These are phyloP conservation scores for Ganoderma meredithae DNA, from an alignment of 1,284 basidiomycete species.

Conservation along the genomic window DNA sequence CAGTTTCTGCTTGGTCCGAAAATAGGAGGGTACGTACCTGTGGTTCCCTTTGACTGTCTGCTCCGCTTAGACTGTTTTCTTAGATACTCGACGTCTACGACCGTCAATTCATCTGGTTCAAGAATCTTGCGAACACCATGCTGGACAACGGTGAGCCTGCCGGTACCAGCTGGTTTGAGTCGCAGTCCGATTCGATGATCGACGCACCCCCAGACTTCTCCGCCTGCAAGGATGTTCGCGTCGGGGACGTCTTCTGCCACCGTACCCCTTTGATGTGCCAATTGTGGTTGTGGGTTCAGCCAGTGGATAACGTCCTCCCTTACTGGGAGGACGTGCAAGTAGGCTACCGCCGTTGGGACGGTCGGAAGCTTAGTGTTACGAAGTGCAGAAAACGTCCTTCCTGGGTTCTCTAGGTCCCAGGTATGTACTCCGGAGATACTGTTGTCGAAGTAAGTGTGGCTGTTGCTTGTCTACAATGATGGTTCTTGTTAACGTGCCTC, in stretches of 20 bases:
- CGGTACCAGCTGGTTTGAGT: constrained; percentile 4
- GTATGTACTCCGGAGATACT: too few relatives aligned
- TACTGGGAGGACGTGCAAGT: background rate
- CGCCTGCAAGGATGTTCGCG: constrained; percentile 3
- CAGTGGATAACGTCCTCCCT: background rate
- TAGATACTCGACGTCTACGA: background rate
- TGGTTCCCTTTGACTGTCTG: too few relatives aligned
- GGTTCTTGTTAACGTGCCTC: too few relatives aligned
- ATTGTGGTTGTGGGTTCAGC: background rate
- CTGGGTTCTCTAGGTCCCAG: background rate
- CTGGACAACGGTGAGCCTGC: constrained; percentile 5
- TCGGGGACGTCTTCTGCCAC: constrained; percentile 6
- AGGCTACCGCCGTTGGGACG: constrained; percentile 4
- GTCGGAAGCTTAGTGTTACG: constrained; percentile 3
- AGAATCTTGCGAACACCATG: background rate
- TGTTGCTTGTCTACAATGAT: too few relatives aligned
- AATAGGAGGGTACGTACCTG: too few relatives aligned
- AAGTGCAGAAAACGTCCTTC: background rate
- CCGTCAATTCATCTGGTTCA: constrained; percentile 7
- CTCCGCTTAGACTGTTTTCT: too few relatives aligned
- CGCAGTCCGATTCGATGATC: background rate
- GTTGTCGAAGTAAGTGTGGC: too few relatives aligned
- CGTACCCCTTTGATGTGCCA: background rate
- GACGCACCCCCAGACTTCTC: background rate
- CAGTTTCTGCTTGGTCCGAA: too few relatives aligned